Evolutionary conservation across 2,329 filamentous ascomycete species (phyloP).

Genomic region (Aureobasidium sp.): DNA sequence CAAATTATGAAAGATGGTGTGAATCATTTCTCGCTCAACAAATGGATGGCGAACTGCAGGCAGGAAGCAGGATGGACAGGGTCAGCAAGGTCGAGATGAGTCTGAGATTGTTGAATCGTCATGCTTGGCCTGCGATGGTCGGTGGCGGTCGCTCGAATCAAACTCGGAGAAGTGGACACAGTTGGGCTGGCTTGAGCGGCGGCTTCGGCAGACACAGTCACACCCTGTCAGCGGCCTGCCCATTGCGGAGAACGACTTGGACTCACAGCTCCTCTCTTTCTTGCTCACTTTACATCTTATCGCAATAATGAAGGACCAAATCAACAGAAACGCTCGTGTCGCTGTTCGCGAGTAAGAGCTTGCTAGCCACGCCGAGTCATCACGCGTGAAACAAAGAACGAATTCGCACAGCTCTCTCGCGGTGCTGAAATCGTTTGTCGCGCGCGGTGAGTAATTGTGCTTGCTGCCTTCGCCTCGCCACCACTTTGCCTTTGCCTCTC

Average conservation of each 20-base stretch:
- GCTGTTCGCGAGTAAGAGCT: slow-evolving; percentile 3
- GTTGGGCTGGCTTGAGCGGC: background rate
- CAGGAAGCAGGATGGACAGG: background rate
- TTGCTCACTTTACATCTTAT: background rate
- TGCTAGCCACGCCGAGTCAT: background rate
- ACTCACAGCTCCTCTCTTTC: background rate
- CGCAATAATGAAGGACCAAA: slow-evolving; percentile 2
- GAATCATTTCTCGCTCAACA: background rate
- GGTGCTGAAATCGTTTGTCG: background rate
- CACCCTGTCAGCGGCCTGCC: background rate
- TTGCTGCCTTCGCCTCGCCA: background rate
- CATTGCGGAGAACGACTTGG: background rate
- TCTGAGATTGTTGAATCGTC: background rate
- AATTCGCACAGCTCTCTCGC: background rate
- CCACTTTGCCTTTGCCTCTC: background rate
- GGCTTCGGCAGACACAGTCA: background rate
- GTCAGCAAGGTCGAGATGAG: background rate
- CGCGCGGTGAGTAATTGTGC: background rate
- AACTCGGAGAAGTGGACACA: background rate
- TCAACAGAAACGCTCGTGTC: background rate
- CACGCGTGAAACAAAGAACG: background rate
- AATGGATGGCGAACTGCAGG: background rate
- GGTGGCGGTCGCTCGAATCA: background rate
- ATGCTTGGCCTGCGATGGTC: background rate
- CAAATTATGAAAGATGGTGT: background rate